Conservation (phyloP, 2,329 filamentous ascomycete genomes). For the Sporothrix phasma region DNA sequence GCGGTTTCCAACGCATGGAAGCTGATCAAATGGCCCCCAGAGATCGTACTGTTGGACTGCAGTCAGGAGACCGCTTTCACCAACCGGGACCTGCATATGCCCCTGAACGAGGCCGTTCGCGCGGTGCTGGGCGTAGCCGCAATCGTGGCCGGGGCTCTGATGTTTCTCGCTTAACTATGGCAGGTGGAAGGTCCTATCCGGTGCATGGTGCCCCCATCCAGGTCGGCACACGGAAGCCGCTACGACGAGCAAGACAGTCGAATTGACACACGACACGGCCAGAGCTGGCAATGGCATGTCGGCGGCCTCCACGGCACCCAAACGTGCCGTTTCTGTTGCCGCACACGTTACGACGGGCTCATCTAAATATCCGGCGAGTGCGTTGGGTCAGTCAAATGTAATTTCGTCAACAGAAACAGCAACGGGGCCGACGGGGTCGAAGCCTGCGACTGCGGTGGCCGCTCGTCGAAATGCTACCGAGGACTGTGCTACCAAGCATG, state of each 20-base stretch:
- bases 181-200: too few relatives aligned
- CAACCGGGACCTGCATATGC: neutral
- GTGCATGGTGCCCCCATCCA: neutral
- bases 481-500: neutral
- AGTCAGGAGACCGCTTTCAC: neutral
- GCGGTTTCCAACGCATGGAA: neutral
- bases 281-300: neutral
- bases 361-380: neutral
- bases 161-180: neutral
- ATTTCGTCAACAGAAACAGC: neutral
- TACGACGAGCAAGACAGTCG: neutral
- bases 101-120: neutral
- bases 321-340: neutral
- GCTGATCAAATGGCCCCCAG: neutral
- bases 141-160: neutral
- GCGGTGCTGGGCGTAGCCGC: neutral
- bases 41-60: neutral
- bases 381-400: neutral
- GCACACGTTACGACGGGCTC: neutral
- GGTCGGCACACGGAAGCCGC: neutral
- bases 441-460: too few relatives aligned
- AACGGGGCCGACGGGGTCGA: neutral
- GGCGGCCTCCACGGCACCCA: neutral
- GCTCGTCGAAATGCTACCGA: neutral
- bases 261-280: neutral